Percentiles rank a stretch among this genome's conserved stretches.
Evolutionary conservation across 129 eudicot genomes (phyloP).

Genomic region (Centrapalus pauciflorus): DNA sequence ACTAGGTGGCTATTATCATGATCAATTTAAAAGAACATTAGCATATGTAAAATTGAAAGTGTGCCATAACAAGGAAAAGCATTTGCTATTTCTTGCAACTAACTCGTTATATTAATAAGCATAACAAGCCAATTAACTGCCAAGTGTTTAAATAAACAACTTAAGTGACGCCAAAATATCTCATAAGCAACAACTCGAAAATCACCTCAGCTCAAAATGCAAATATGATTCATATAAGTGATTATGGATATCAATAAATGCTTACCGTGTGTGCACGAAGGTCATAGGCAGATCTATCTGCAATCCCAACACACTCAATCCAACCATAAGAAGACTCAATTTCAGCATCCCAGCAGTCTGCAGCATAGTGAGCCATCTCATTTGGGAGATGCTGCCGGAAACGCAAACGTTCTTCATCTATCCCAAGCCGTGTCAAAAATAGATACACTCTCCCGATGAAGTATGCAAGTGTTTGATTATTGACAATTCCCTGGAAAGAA

Average conservation of each 20-base stretch:
- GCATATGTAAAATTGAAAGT: no score
- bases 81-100: no score
- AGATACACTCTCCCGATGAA: constrained; percentile 64
- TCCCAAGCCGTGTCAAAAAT: constrained; percentile 55
- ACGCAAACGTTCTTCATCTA: constrained; percentile 49
- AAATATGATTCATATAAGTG: background rate
- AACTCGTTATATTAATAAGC: no score
- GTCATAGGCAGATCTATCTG: constrained; percentile 70
- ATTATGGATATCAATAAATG: background rate
- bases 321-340: constrained; percentile 69
- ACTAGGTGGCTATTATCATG: no score
- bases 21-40: no score
- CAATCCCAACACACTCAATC: constrained; percentile 80
- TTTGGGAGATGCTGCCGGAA: constrained; percentile 72
- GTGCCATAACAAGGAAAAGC: no score
- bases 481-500: constrained; percentile 51
- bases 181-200: background rate
- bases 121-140: no score
- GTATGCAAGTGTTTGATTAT: constrained; percentile 67
- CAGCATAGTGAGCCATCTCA: constrained; percentile 88
- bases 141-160: no score
- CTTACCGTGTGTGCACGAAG: constrained; percentile 66
- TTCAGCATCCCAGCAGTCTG: constrained; percentile 84
- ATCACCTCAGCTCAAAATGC: background rate
- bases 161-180: background rate